These are phyloP conservation scores for Chlorella sp. DNA, from an alignment of 139 green algal genomes.

Conservation along the genomic window DNA sequence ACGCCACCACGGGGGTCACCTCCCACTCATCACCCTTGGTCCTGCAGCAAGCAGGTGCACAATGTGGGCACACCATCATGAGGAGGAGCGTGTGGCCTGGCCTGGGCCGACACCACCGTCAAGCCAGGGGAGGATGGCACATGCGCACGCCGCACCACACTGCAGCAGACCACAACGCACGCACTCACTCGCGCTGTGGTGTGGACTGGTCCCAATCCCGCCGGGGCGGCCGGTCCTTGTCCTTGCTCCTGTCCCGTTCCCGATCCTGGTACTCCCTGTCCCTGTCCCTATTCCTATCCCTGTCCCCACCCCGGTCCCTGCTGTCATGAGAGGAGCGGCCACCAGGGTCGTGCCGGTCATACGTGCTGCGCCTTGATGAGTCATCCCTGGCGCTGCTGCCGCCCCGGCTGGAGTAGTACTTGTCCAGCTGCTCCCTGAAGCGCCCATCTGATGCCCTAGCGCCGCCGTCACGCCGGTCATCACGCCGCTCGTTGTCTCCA, in stretches of 20 bases:
- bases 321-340: no score
- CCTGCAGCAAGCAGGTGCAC: neutral
- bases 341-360: no score
- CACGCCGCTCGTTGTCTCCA: neutral
- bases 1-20: constrained; percentile 19
- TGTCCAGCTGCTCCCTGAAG: neutral
- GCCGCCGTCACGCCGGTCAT: neutral
- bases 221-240: no score
- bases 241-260: no score
- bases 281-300: no score
- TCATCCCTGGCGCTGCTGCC: no score
- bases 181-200: neutral
- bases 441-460: neutral
- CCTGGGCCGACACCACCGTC: no score
- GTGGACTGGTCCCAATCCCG: neutral
- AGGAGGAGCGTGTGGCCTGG: no score
- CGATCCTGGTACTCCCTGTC: no score
- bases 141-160: neutral
- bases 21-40: constrained; percentile 38
- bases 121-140: no score
- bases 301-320: no score
- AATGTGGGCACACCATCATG: neutral
- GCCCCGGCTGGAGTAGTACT: neutral
- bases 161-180: neutral
- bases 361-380: no score